These are phyloP conservation scores for Colletotrichum filicis DNA, from an alignment of 2,329 filamentous ascomycete species.

Conservation along the genomic window DNA sequence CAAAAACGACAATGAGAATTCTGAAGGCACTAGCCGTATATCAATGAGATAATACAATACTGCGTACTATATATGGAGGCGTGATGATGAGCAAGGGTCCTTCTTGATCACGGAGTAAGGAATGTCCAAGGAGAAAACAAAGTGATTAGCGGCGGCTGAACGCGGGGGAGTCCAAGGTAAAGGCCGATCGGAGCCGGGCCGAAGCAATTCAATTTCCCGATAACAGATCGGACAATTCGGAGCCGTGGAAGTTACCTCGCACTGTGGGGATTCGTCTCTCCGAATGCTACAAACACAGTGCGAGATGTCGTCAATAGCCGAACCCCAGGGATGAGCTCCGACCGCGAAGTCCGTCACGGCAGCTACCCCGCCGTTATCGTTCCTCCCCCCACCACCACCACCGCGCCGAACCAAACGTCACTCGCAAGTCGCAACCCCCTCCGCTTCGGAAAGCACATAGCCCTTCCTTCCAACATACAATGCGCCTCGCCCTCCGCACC, in stretches of 20 bases:
- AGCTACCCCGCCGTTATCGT: constrained; percentile 33
- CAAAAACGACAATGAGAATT: no score
- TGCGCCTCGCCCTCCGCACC: constrained; percentile 28
- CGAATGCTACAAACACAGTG: not conserved
- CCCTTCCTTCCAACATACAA: not conserved
- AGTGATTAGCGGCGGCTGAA: not conserved
- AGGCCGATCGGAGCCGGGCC: constrained; percentile 25
- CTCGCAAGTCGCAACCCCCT: not conserved
- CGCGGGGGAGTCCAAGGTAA: not conserved
- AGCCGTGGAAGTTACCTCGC: not conserved
- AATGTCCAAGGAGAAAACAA: not conserved
- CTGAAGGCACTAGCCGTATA: not conserved
- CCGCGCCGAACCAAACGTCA: constrained; percentile 14
- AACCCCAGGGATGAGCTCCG: constrained; percentile 24
- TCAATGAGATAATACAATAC: not conserved
- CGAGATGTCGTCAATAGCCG: not conserved
- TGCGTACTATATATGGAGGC: not conserved
- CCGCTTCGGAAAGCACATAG: not conserved
- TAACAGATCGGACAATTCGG: constrained; percentile 22
- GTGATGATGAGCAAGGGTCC: not conserved
- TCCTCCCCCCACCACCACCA: not conserved
- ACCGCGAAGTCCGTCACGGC: constrained; percentile 4
- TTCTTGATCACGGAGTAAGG: not conserved
- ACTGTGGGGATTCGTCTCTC: not conserved
- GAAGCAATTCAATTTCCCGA: constrained; percentile 20